Conservation (phyloP, 129 eudicot species). For the Calendula officinalis region DNA sequence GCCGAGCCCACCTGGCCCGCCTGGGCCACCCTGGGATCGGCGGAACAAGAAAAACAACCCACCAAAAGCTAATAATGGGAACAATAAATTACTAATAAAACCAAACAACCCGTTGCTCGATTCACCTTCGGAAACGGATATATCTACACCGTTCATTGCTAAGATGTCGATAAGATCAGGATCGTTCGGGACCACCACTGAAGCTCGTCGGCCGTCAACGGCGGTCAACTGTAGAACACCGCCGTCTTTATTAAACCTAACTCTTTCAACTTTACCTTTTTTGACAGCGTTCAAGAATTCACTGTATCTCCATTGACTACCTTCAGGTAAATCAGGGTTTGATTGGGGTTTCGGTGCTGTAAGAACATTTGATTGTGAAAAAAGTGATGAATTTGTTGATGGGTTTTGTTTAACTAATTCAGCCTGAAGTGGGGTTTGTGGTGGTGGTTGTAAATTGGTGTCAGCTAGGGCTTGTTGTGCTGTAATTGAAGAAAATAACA, state of each 20-base stretch:
- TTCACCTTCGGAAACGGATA: slow-evolving; percentile 91
- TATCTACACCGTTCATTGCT: slow-evolving; percentile 96
- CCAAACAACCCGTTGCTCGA: slow-evolving; percentile 73
- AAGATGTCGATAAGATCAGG: slow-evolving; percentile 90
- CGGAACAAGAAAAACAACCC: slow-evolving; percentile 80
- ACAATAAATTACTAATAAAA: slow-evolving; percentile 77
- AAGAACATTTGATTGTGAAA: slow-evolving; percentile 51
- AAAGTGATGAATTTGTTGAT: slow-evolving; percentile 30
- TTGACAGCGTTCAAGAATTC: slow-evolving; percentile 94
- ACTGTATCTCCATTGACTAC: slow-evolving; percentile 86
- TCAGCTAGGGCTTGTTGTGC: slow-evolving; percentile 56
- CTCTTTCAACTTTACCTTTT: slow-evolving; percentile 94
- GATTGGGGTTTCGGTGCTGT: slow-evolving; percentile 80
- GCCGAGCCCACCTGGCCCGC: slow-evolving; percentile 93
- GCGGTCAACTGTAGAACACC: slow-evolving; percentile 78
- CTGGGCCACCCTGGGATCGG: slow-evolving; percentile 88
- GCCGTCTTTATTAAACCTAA: slow-evolving; percentile 85
- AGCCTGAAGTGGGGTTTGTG: slow-evolving; percentile 39
- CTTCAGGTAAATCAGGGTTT: slow-evolving; percentile 76
- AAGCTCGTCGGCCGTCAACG: slow-evolving; percentile 74
- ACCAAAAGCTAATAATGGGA: slow-evolving; percentile 80
- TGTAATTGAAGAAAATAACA: slow-evolving; percentile 58
- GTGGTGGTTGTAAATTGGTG: slow-evolving; percentile 43
- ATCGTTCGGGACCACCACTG: slow-evolving; percentile 83
- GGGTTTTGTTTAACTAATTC: slow-evolving; percentile 42